Conservation (phyloP, 306 rosid species). For the Argentina anserina region DNA sequence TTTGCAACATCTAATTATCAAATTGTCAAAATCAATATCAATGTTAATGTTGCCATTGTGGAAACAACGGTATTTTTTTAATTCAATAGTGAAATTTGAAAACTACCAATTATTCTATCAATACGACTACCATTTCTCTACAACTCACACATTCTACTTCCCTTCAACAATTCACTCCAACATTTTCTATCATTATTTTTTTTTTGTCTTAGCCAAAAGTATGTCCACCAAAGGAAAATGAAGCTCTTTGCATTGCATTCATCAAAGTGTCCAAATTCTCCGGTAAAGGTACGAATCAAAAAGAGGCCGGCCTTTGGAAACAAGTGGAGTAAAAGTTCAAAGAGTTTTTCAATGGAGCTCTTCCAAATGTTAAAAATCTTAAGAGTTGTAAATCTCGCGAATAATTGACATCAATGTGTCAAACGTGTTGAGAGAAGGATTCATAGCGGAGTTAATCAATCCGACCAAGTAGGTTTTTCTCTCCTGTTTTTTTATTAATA, state of each 20-base stretch:
- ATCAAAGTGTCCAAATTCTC: neutral
- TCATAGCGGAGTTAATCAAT: neutral
- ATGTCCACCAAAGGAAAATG: neutral
- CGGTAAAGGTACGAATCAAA: neutral
- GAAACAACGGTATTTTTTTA: too few relatives aligned
- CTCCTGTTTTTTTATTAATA: too few relatives aligned
- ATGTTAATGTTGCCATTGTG: too few relatives aligned
- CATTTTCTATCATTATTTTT: too few relatives aligned
- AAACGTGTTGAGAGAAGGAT: neutral
- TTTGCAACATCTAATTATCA: too few relatives aligned
- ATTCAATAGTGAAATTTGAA: too few relatives aligned
- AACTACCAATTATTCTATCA: too few relatives aligned
- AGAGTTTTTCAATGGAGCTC: neutral
- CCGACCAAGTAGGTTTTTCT: neutral
- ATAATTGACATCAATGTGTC: neutral
- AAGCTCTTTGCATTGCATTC: neutral
- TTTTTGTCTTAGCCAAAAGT: neutral
- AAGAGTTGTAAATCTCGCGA: neutral
- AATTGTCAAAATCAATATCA: too few relatives aligned
- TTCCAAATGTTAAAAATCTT: too few relatives aligned
- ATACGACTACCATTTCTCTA: neutral
- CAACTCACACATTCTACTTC: neutral
- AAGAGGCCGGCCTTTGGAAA: neutral
- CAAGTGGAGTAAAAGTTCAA: neutral
- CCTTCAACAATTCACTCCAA: neutral